Evolutionary conservation across 164 flowering plant genomes (phyloP).

Genomic region (Liriodendron chinense): DNA sequence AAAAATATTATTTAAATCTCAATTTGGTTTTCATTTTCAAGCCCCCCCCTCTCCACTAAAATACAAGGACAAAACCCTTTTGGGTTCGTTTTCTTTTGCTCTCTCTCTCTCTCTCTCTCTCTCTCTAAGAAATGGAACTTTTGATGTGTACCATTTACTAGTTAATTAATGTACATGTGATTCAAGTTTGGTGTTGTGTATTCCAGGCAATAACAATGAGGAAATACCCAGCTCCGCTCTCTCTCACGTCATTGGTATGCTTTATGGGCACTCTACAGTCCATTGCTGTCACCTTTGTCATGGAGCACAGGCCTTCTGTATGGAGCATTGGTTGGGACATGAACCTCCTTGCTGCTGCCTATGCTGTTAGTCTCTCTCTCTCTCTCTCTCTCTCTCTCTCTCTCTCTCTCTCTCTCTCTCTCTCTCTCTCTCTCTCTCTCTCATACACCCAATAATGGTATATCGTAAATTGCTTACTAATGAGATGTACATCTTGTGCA

Average conservation of each 20-base stretch:
- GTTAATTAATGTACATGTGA: background rate
- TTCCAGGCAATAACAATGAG: slow-evolving; percentile 60
- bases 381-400: slow-evolving; percentile 8
- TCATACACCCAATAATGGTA: background rate
- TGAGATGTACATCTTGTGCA: slow-evolving; percentile 20
- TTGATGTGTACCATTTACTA: background rate
- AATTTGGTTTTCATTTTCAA: background rate
- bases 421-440: background rate
- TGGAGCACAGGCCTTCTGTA: slow-evolving; percentile 61
- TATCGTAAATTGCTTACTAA: background rate
- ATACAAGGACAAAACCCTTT: background rate
- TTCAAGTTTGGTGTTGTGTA: background rate
- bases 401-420: background rate
- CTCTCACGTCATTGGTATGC: slow-evolving; percentile 73
- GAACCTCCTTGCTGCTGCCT: slow-evolving; percentile 94
- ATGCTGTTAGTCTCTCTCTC: slow-evolving; percentile 58
- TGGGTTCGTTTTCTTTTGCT: background rate
- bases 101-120: background rate
- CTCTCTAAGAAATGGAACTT: too few relatives aligned
- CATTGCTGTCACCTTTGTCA: slow-evolving; percentile 72
- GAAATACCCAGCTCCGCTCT: slow-evolving; percentile 65
- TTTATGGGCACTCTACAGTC: slow-evolving; percentile 83
- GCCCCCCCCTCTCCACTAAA: slow-evolving; percentile 16
- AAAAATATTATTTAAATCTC: too few relatives aligned
- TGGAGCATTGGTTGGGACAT: slow-evolving; percentile 91